Evolutionary conservation across 345 rosid species (phyloP), one percentile per base, ranked within the genome.

Genomic region (Zanthoxylum bungeanum): DNA sequence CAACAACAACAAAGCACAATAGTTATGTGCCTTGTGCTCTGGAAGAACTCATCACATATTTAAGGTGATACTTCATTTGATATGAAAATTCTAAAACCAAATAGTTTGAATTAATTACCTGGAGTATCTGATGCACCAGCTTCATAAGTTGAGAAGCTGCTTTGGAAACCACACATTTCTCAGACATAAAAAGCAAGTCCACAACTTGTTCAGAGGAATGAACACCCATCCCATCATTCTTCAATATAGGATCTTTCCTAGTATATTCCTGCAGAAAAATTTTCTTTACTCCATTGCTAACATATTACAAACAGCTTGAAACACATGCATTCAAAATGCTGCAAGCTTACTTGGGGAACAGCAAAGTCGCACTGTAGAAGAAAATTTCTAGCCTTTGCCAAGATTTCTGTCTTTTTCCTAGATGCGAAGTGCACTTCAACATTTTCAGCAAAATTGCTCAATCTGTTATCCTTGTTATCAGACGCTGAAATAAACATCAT

Each of bases 371-470:
- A 91, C 50, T 82, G 83, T 60, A 92, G 84, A 77, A 92, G 87
- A 74, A 86, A 76, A 82, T 82, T 86, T 83, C 99, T 91, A 76
- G 99, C 87, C 83, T 84, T 95, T 66, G 90, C 93, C 78, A 95
- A 76, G 59, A 91, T 89, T 83, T 92, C 99, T 27, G 64, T 87
- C 78, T 83, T 95, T 85, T 89, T 95, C 80, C 80, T 86, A 22
- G 82, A 82, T 68, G 98, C 99, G 87, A 95, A 95, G 86, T 95
- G 97, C 85, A 92, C 93, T 85, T 95, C 98, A 66, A 95, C 95
- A 71, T 91, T 89, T 83, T 87, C 90, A 39, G 94, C 88, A 79
- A 85, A 95, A 64, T 67, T 86, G 84, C 96, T 92, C 82, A 95
- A 83, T 78, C 86, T 91, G 59, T 83, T 81, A 60, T 92, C 96